Evolutionary conservation across 164 flowering plant species (phyloP), one percentile per base, ranked within the genome.

Genomic region (Paratinospora sagittata): DNA sequence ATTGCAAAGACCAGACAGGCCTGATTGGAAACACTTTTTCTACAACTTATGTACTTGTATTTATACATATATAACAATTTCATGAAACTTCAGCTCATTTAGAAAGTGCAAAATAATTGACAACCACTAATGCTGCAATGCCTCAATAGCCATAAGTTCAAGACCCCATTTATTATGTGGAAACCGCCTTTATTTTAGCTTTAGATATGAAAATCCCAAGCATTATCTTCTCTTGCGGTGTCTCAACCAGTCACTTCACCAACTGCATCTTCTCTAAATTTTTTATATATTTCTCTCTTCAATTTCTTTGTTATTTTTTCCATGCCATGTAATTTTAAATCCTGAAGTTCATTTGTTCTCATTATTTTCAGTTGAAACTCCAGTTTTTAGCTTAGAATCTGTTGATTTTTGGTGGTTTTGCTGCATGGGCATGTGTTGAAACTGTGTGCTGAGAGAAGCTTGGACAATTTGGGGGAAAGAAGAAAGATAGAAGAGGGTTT

Each of bases 371-470:
- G 16, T 63, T 63, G 16, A 63, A 27, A 11, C n/a, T n/a, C n/a
- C n/a, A n/a, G n/a, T n/a, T n/a, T n/a, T 43, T 43, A 43, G 47
- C 47, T 43, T 11, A 43, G 47, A 43, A 43, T 43, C 14, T 6
- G 47, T 43, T 19, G 23, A n/a, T 52, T 52, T 55, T 55, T 55
- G 21, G 61, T 21, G 61, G 6, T 37, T 21, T 73, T 34, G 69
- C 12, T 43, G 61, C 1, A 52, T 66, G 69, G 55, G 69, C 41
- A 66, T 41, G 26, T 41, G 26, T 66, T 66, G 43, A 66, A 66
- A n/a, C n/a, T n/a, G n/a, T n/a, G n/a, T n/a, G n/a, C n/a, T n/a
- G n/a, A n/a, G n/a, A n/a, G n/a, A n/a, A n/a, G n/a, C n/a, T n/a
- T n/a, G n/a, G n/a, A n/a, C n/a, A n/a, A n/a, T n/a, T n/a, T n/a